Evolutionary conservation across 1,139 yeast species (phyloP).

Genomic region (Blastobotrys ciferrii): DNA sequence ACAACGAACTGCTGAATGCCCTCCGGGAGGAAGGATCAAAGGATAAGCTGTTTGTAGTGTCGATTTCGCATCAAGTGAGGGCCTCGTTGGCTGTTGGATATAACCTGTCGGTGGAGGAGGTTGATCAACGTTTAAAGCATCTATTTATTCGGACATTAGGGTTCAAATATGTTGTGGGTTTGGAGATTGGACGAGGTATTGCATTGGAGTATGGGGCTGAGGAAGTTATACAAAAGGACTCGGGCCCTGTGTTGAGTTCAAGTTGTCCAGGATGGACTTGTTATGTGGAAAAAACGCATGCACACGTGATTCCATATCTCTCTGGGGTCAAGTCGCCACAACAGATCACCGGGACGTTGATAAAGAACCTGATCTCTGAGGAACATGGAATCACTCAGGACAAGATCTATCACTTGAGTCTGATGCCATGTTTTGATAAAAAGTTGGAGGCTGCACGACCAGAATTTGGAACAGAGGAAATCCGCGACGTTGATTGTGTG

Average conservation of each 20-base stretch:
- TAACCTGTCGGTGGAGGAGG: constrained; percentile 48
- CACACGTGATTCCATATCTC: constrained; percentile 62
- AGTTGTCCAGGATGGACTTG: constrained; percentile 97
- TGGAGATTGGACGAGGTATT: constrained; percentile 75
- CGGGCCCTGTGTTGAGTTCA: constrained; percentile 55
- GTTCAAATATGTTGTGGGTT: constrained; percentile 75
- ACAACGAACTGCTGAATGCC: constrained; percentile 68
- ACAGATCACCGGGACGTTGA: constrained; percentile 79
- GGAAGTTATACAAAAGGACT: constrained; percentile 40
- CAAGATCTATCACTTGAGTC: constrained; percentile 69
- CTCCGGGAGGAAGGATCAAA: constrained; percentile 39
- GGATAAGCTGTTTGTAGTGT: constrained; percentile 58
- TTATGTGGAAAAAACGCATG: constrained; percentile 94
- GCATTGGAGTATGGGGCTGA: constrained; percentile 61
- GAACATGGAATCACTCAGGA: constrained; percentile 34
- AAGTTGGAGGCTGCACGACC: constrained; percentile 91
- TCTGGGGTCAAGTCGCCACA: constrained; percentile 79
- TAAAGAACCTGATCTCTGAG: constrained; percentile 56
- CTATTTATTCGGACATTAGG: constrained; percentile 62
- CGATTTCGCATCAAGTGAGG: constrained; percentile 83
- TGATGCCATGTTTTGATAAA: constrained; percentile 98
- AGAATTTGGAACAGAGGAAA: constrained; percentile 46
- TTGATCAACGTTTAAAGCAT: constrained; percentile 60
- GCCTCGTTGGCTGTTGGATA: constrained; percentile 77
- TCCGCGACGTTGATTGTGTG: constrained; percentile 85